Evolutionary conservation across 1,284 basidiomycete genomes (phyloP).

Genomic region (Ganoderma boninense): DNA sequence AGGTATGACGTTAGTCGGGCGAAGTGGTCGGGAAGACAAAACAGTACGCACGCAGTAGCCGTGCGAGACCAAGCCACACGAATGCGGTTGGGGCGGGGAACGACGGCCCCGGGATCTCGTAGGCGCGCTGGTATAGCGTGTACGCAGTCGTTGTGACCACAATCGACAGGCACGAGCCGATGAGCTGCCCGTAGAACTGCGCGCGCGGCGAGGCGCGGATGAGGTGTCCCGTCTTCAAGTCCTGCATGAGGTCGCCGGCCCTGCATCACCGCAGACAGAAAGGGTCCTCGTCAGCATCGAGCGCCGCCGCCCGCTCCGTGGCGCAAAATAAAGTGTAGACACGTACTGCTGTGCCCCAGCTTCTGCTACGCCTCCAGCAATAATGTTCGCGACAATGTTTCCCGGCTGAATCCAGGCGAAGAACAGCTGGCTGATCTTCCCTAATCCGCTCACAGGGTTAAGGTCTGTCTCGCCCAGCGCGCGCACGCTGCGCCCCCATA

Average conservation of each 20-base stretch:
- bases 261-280: slow-evolving; percentile 48
- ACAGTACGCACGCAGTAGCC: slow-evolving; percentile 76
- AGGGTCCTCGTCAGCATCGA: slow-evolving; percentile 6
- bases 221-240: slow-evolving; percentile 95
- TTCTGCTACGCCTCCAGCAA: slow-evolving; percentile 96
- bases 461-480: slow-evolving; percentile 94
- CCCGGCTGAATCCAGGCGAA: slow-evolving; percentile 96
- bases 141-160: slow-evolving; percentile 90
- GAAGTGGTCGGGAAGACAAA: slow-evolving; percentile 1
- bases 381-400: slow-evolving; percentile 94
- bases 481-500: slow-evolving; percentile 66
- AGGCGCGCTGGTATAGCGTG: slow-evolving; percentile 87
- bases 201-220: slow-evolving; percentile 87
- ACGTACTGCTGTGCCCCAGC: slow-evolving; percentile 93
- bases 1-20: not conserved
- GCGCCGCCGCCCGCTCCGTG: not conserved
- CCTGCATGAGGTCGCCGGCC: slow-evolving; percentile 98
- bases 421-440: slow-evolving; percentile 93
- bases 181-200: slow-evolving; percentile 89
- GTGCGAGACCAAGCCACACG: slow-evolving; percentile 90
- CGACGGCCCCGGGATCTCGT: slow-evolving; percentile 86
- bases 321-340: not conserved
- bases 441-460: slow-evolving; percentile 93
- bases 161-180: slow-evolving; percentile 89
- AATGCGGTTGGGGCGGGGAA: slow-evolving; percentile 96